Evolutionary conservation across 2,329 filamentous ascomycete genomes (phyloP).

Genomic region (Colletotrichum nymphaeae): DNA sequence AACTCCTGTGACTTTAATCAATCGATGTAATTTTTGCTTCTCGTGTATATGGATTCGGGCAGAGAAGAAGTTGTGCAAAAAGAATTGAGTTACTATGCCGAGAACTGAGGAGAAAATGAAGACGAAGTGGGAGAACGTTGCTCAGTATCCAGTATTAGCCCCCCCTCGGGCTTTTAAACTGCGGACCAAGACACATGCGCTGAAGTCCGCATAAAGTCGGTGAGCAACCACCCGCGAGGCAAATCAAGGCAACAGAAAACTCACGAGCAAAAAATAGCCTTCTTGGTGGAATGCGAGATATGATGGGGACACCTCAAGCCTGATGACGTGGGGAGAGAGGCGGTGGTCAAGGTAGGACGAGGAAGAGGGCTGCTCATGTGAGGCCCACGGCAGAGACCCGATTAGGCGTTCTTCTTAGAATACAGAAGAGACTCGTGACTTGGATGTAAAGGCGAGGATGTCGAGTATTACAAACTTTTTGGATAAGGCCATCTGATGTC

Average conservation of each 20-base stretch:
- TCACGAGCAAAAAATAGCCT: neutral
- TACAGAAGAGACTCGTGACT: neutral
- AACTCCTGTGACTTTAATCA: neutral
- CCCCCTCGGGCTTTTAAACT: neutral
- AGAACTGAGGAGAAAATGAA: neutral
- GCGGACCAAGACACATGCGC: neutral
- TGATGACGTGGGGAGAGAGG: neutral
- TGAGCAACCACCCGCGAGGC: constrained; percentile 19
- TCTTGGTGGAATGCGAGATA: neutral
- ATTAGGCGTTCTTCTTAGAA: neutral
- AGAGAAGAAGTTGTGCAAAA: neutral
- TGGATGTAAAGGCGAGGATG: neutral
- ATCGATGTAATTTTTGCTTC: neutral
- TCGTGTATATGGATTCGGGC: no score
- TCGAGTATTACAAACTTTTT: neutral
- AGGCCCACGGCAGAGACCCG: neutral
- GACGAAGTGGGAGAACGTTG: neutral
- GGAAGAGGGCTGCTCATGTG: neutral
- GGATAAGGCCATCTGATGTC: no score
- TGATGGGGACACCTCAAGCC: neutral
- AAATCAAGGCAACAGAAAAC: neutral
- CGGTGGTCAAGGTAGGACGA: constrained; percentile 1
- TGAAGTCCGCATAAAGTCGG: constrained; percentile 9
- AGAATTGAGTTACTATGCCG: no score
- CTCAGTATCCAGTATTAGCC: no score